Conservation (phyloP, 805 yeast genomes). For the Yarrowia porcina region DNA sequence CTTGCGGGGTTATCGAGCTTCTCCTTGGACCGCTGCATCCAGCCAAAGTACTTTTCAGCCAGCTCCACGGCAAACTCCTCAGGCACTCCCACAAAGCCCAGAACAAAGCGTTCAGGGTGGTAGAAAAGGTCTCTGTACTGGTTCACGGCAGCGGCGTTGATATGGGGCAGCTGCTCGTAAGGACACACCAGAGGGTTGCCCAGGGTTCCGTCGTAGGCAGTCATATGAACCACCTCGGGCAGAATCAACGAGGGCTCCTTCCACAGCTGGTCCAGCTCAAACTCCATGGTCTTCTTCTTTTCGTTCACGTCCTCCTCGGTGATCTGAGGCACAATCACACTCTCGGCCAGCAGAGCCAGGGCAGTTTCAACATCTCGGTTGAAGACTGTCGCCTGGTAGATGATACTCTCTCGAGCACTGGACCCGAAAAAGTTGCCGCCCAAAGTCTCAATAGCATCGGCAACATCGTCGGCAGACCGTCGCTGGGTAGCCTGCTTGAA, state of each 20-base stretch:
- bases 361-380: constrained; percentile 76
- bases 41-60: constrained; percentile 62
- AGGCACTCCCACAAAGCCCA: constrained; percentile 83
- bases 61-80: constrained; percentile 65
- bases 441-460: constrained; percentile 66
- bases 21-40: constrained; percentile 44
- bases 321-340: constrained; percentile 68
- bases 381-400: constrained; percentile 94
- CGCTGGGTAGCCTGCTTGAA: constrained; percentile 42
- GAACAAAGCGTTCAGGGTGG: constrained; percentile 76
- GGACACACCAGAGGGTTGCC: constrained; percentile 89
- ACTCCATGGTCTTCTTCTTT: constrained; percentile 68
- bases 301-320: constrained; percentile 68
- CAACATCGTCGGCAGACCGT: constrained; percentile 60
- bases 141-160: constrained; percentile 52
- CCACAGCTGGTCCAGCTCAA: constrained; percentile 80
- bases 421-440: constrained; percentile 96
- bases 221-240: constrained; percentile 85
- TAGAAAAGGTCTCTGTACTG: constrained; percentile 64
- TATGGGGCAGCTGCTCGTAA: constrained; percentile 55
- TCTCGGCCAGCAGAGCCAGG: constrained; percentile 72
- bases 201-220: constrained; percentile 74
- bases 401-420: constrained; percentile 83
- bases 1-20: background rate
- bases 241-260: constrained; percentile 77